Evolutionary conservation across 208 protist species (phyloP), one percentile per base, ranked within the genome.

Genomic region (Wallacemonas sp.): DNA sequence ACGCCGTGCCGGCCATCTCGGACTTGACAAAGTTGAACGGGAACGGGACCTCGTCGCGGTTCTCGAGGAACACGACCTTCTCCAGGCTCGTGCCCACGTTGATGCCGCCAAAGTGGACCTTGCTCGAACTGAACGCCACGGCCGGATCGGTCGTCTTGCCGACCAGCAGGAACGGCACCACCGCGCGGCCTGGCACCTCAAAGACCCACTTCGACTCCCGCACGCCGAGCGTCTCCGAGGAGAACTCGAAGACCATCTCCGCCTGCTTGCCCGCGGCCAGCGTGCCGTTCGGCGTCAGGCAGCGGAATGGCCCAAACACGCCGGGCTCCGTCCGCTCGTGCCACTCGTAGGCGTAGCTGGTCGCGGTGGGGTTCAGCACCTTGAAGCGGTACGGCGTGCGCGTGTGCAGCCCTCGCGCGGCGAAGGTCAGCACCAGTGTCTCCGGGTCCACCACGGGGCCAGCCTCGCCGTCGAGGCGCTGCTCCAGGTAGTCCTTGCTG

Each of bases 181-280:
- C 52, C 39, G 95, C 76, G 38, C 86, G 80, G 20, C 89, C 93
- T 12, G 68, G 72, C 49, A 99, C 97, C 39, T 76, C 42, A 67
- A 99, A 98, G 12, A 67, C 75, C 97, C 98, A 99, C 73, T 85
- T 67, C 28, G 89, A 78, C 74, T 99, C 97, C 11, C 85, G 76
- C 33, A 87, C 63, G 14, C 86, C 82, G 22, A 98, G 78, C 39
- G 76, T 87, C 33, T 97, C 85, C 3, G 96, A 94, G 18, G 86
- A 86, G 72, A 97, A 99, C 57, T 99, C 94, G 80, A 99, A 99
- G 5, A 77, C 73, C 76, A 98, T 97, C 67, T 99, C 97, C n/a
- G 80, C 57, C 66, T 97, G 85, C 57, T 96, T 97, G n/a, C 97
- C 97, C 1, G 84, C 77, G 3, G 70, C 49, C 38, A 98, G 84